Percentiles rank a stretch among this genome's conserved stretches.
Conservation (phyloP, 768 basidiomycete genomes). For the Lactifluus pinguis region DNA sequence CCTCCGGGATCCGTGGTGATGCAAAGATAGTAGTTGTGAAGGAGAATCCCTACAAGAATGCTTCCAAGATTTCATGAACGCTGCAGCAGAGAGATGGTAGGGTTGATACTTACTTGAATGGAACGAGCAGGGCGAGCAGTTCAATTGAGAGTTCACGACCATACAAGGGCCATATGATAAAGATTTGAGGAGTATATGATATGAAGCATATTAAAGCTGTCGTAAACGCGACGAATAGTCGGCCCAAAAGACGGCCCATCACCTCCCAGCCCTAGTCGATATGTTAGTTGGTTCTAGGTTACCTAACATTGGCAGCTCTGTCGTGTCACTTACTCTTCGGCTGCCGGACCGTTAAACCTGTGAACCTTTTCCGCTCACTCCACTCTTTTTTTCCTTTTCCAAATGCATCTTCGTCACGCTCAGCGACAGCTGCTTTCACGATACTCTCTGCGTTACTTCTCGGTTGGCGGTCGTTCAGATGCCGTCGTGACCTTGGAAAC, state of each 20-base stretch:
- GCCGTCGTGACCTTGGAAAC: neutral
- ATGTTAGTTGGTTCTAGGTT: too few relatives aligned
- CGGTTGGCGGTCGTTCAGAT: neutral
- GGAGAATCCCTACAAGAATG: slow-evolving; percentile 60
- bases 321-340: too few relatives aligned
- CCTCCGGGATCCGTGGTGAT: slow-evolving; percentile 77
- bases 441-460: slow-evolving; percentile 3
- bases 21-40: slow-evolving; percentile 85
- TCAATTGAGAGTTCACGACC: slow-evolving; percentile 64
- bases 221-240: slow-evolving; percentile 59
- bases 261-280: too few relatives aligned
- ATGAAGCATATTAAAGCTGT: slow-evolving; percentile 77
- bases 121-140: slow-evolving; percentile 64
- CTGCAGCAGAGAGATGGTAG: neutral
- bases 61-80: slow-evolving; percentile 33
- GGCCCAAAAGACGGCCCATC: slow-evolving; percentile 44
- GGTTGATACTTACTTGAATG: slow-evolving; percentile 72
- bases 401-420: slow-evolving; percentile 6
- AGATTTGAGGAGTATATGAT: slow-evolving; percentile 81
- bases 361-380: neutral
- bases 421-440: slow-evolving; percentile 7
- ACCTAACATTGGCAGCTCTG: too few relatives aligned
- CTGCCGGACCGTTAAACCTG: neutral
- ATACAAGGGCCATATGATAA: slow-evolving; percentile 92
- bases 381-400: neutral